phyloP scores from a whole-genome alignment of 2,329 filamentous ascomycete species.

The Onygena corvina region DNA sequence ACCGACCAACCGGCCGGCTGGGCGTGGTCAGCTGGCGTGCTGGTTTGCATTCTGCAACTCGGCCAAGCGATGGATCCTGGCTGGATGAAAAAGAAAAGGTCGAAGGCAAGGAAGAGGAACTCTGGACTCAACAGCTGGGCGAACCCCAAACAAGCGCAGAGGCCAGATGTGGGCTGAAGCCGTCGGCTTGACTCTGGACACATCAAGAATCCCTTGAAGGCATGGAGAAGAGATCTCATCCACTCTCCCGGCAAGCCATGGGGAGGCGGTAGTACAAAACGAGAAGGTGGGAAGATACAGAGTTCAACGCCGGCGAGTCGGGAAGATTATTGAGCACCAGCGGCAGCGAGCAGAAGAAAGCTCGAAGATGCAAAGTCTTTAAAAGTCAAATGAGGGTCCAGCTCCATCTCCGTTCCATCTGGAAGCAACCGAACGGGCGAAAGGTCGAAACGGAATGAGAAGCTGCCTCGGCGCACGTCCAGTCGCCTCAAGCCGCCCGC shows the following conservation, averaged over 20 bases:
- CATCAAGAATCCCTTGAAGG: neutral
- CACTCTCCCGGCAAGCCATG: neutral
- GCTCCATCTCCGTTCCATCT: too few relatives aligned
- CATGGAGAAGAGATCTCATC: conserved; percentile 2
- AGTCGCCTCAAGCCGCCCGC: neutral
- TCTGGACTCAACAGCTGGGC: neutral
- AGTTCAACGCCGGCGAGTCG: conserved; percentile 2
- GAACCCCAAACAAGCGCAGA: neutral
- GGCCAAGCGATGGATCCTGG: neutral
- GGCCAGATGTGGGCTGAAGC: neutral
- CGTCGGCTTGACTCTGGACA: neutral
- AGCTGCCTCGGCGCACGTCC: conserved; percentile 1
- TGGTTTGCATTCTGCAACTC: neutral
- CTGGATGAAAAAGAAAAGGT: neutral
- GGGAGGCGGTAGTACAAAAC: neutral
- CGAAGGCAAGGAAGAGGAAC: neutral
- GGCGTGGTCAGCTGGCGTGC: conserved; percentile 1
- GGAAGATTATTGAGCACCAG: conserved; percentile 2
- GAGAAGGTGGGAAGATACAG: conserved; percentile 4
- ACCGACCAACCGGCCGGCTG: neutral
- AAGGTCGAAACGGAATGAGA: neutral
- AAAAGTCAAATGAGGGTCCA: too few relatives aligned
- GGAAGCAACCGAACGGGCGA: neutral
- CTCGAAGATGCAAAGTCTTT: too few relatives aligned
- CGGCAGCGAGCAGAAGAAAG: neutral